Evolutionary conservation across 495 filamentous ascomycete genomes (phyloP), one percentile per base, ranked within the genome.

Genomic region (Daldinia bambusicola): DNA sequence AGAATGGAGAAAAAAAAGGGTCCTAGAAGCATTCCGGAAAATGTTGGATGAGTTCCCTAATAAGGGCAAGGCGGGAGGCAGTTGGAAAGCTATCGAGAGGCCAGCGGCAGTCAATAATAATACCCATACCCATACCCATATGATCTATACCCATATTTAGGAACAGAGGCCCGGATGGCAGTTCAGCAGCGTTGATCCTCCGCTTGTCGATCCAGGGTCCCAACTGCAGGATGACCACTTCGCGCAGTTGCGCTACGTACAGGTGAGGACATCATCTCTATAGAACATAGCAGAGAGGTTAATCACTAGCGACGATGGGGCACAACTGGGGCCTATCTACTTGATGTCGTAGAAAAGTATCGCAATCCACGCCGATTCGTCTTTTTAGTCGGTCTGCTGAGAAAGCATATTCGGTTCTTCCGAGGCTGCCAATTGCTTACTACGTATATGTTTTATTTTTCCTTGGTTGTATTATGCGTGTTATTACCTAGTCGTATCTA

Each of bases 161-260:
- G 34, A 50, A 62, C 57, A 32, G 26, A 26, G 26, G 26, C 26
- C 26, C 26, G 26, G 26, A 26, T 53, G 43, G 55, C 48, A 51
- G 48, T 55, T 50, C 48, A 60, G 30, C 14, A 26, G 26, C 26
- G 38, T 10, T 31, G 58, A 67, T 68, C 64, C 55, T 61, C 60
- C 69, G 55, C 61, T 65, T 18, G 70, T 63, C 70, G 70, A 73
- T 73, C 65, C 31, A 53, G 50, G 50, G 50, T 53, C 50, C 50
- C 14, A 53, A 53, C 50, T 53, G 50, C 50, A 53, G 50, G 7
- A 53, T 31, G 50, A 53, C 50, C 22, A 30, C 30, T 26, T 32
- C 50, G 26, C 50, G 50, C 50, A 53, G 50, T 14, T 14, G 50
- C 50, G 50, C 50, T 53, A 53, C 50, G 22, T 57, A 38, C 34